Percentiles rank a stretch among this genome's conserved stretches.
Conservation (phyloP, 176 grass and related monocot species). For the Typha latifolia region DNA sequence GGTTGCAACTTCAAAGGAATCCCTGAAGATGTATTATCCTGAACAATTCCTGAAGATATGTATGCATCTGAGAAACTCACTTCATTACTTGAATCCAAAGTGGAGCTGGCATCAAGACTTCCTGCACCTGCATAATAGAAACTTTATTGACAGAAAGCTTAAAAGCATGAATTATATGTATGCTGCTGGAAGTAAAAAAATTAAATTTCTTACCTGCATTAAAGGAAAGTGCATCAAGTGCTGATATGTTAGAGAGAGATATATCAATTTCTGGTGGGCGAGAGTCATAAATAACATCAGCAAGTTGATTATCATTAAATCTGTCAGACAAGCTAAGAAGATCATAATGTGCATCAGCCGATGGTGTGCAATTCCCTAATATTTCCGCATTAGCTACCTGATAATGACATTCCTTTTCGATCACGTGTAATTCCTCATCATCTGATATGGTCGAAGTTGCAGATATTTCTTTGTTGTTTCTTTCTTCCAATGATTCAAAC, state of each 20-base stretch:
- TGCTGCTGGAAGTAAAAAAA: not conserved
- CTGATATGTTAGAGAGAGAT: conserved; percentile 26
- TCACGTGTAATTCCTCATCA: conserved; percentile 3
- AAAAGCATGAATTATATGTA: not conserved
- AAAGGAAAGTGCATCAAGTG: conserved; percentile 19
- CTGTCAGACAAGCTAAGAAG: conserved; percentile 18
- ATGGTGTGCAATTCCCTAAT: not conserved
- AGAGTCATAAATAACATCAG: conserved; percentile 36
- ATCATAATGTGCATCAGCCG: not conserved
- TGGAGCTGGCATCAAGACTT: not conserved
- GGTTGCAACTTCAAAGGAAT: not conserved
- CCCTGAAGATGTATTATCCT: not conserved
- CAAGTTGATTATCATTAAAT: conserved; percentile 19
- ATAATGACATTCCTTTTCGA: not conserved
- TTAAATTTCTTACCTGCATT: conserved; percentile 25
- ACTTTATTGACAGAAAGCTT: not conserved
- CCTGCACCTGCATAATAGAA: conserved; percentile 1
- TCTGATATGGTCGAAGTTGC: conserved; percentile 3
- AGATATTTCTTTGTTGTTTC: conserved; percentile 2
- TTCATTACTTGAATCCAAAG: not conserved
- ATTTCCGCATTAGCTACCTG: not conserved
- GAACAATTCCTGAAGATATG: not conserved
- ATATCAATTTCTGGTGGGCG: conserved; percentile 31
- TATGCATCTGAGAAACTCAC: not conserved
- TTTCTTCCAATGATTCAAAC: not conserved